A percentile compares a stretch with the other conserved stretches of the same genome.
Conservation (phyloP, 768 basidiomycete genomes). For the Amanita exitialis region DNA sequence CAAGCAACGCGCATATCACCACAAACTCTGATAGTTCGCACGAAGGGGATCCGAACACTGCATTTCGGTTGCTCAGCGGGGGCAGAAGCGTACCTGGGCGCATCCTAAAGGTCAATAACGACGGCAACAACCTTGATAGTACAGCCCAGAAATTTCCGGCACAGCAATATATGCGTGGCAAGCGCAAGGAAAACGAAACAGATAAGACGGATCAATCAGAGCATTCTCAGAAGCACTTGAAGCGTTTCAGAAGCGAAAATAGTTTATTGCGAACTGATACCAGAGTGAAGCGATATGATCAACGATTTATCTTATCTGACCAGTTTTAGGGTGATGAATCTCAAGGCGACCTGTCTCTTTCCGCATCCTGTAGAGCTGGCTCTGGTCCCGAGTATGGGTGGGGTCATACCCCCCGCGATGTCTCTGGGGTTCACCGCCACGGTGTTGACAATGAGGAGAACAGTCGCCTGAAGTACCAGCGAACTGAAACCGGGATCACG, state of each 20-base stretch:
- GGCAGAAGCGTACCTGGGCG: not conserved
- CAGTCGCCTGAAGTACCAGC: not conserved
- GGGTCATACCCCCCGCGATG: not conserved
- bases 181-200: not conserved
- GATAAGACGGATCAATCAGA: not conserved
- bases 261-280: not conserved
- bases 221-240: not conserved
- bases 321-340: not conserved
- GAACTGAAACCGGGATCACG: not conserved
- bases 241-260: not conserved
- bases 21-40: slow-evolving; percentile 2
- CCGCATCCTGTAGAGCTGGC: not conserved
- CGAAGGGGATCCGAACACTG: not conserved
- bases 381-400: not conserved
- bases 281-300: not conserved
- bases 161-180: not conserved
- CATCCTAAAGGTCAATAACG: not conserved
- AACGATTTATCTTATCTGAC: not conserved
- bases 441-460: not conserved
- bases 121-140: not conserved
- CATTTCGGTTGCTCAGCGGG: not conserved
- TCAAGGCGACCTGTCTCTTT: not conserved
- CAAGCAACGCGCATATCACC: slow-evolving; percentile 21
- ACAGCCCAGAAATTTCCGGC: not conserved
- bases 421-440: not conserved